Evolutionary conservation across 129 eudicot genomes (phyloP), one percentile per base, ranked within the genome.

Genomic region (Scalesia atractyloides): DNA sequence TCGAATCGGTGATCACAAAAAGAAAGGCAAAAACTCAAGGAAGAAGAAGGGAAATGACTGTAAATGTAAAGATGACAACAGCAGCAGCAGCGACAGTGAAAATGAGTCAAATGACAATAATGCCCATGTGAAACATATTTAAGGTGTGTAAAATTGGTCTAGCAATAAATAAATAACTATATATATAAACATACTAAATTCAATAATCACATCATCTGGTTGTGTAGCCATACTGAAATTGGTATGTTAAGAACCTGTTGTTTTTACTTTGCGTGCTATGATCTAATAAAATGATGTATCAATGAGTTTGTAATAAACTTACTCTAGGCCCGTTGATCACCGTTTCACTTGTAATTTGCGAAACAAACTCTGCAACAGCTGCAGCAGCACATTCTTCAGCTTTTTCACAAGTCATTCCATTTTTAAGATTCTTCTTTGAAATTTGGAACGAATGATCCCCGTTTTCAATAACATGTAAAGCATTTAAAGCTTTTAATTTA

Each of bases 361-460:
- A 84, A 62, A 89, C 76, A 79, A 92, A 92, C 64, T 14, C 50
- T 24, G 94, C 84, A 49, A 92, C 73, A 58, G 96, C 91, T 70
- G 82, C 73, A 49, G 68, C 88, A 66, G 95, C 96, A 51, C 47
- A 50, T 24, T 68, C 80, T 69, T 92, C 98, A 18, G 89, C 88
- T 81, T 79, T 81, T 72, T 85, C 85, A 81, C 68, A 90, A 76
- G 82, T 89, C 74, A 83, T 66, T 65, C 84, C 94, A 4, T 48
- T 68, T n/a, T 80, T 84, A 49, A 86, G 83, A 78, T 92, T 86
- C 79, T 89, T 92, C 83, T 92, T 85, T 9, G 81, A 84, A 79
- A 92, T 82, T 81, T 92, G 87, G 76, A 92, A 92, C 1, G 98
- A 92, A 75, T 92, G 98, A 53, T 92, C 98, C 52, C 91, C 98